phyloP scores from a whole-genome alignment of 371 early-diverging fungal genomes.

The Phascolomyces articulosus region DNA sequence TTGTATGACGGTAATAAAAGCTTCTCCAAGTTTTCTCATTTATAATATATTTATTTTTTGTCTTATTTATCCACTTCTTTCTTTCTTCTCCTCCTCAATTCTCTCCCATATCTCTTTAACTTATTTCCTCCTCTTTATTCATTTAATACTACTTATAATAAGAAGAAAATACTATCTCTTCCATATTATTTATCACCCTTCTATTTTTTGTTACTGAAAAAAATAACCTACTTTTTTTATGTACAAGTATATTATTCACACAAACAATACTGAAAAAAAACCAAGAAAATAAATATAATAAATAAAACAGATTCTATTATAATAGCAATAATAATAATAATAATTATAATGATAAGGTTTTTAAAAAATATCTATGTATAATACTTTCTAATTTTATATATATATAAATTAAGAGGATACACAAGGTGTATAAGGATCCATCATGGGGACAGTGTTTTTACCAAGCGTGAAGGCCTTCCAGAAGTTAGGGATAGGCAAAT shows the following conservation, averaged over 20 bases:
- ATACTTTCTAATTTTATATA: neutral
- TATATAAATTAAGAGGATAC: neutral
- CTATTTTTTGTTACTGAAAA: neutral
- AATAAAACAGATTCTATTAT: too few relatives aligned
- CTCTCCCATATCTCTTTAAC: neutral
- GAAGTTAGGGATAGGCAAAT: slow-evolving; percentile 31
- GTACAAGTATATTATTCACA: slow-evolving; percentile 2
- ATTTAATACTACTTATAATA: too few relatives aligned
- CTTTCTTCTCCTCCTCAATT: neutral
- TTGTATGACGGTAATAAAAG: neutral
- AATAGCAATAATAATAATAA: too few relatives aligned
- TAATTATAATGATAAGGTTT: too few relatives aligned
- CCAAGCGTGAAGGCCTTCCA: slow-evolving; percentile 44
- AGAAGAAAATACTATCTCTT: neutral
- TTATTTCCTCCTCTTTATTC: too few relatives aligned
- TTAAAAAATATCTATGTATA: too few relatives aligned
- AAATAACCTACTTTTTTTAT: neutral
- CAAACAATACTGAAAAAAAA: neutral
- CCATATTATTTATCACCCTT: neutral
- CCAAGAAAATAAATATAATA: too few relatives aligned
- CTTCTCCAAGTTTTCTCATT: neutral
- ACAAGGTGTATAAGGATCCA: slow-evolving; percentile 24
- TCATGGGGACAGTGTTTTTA: slow-evolving; percentile 37
- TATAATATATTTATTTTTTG: slow-evolving; percentile 1
- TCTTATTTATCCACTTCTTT: neutral